phyloP scores from a whole-genome alignment of 768 basidiomycete genomes.

The Mycena crocata region DNA sequence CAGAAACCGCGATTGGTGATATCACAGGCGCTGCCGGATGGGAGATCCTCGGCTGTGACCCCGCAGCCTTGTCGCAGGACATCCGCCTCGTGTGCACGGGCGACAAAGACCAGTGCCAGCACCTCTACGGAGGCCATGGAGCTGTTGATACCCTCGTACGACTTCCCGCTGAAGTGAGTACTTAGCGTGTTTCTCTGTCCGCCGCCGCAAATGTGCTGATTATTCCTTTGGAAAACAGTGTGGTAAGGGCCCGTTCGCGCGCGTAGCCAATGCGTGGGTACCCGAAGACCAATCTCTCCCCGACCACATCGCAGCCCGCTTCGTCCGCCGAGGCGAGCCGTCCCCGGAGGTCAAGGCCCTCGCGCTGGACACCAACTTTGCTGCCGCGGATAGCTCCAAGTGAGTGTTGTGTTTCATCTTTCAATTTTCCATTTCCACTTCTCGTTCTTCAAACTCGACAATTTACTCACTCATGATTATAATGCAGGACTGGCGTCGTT shows the following conservation, averaged over 20 bases:
- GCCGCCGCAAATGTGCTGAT: too few species aligned
- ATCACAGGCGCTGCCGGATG: slow-evolving; percentile 5
- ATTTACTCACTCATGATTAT: background rate
- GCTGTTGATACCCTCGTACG: slow-evolving; percentile 47
- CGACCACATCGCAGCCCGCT: slow-evolving; percentile 14
- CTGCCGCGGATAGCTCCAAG: slow-evolving; percentile 22
- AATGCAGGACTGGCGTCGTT: slow-evolving; percentile 9
- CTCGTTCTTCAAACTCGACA: too few species aligned
- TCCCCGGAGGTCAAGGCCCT: slow-evolving; percentile 36
- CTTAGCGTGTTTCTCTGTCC: background rate
- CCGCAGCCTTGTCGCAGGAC: slow-evolving; percentile 18
- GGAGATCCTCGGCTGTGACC: slow-evolving; percentile 19
- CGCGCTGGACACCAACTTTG: slow-evolving; percentile 42
- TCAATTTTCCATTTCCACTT: too few species aligned
- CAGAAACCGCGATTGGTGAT: background rate
- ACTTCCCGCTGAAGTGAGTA: slow-evolving; percentile 41
- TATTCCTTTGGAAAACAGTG: background rate
- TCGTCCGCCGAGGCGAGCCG: slow-evolving; percentile 30
- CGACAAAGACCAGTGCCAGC: slow-evolving; percentile 3
- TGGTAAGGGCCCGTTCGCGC: slow-evolving; percentile 39
- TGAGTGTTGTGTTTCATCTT: too few species aligned
- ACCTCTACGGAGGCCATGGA: slow-evolving; percentile 24
- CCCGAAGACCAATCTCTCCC: slow-evolving; percentile 43
- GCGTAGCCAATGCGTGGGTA: slow-evolving; percentile 40
- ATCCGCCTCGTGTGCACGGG: slow-evolving; percentile 28